A percentile compares a stretch with the other conserved stretches of the same genome.
Conservation (phyloP, 805 yeast genomes). For the Ogataea paradorogensis region DNA sequence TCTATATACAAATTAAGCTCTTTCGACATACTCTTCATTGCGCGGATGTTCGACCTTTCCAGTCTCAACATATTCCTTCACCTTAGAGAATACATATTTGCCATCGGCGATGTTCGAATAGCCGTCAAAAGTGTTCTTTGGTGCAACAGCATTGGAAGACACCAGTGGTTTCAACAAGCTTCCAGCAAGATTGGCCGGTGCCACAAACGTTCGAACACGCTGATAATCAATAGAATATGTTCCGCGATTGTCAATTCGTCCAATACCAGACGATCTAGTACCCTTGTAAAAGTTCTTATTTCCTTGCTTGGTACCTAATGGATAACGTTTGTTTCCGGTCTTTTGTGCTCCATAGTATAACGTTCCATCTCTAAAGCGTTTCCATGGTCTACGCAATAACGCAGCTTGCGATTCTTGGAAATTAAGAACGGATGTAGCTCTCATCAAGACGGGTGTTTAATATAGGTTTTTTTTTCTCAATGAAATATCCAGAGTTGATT, state of each 20-base stretch:
- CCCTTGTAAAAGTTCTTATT: slow-evolving; percentile 94
- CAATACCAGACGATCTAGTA: slow-evolving; percentile 92
- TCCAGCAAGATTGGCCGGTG: slow-evolving; percentile 48
- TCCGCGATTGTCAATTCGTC: slow-evolving; percentile 72
- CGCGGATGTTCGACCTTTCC: slow-evolving; percentile 51
- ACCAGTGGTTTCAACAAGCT: slow-evolving; percentile 67
- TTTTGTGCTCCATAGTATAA: slow-evolving; percentile 78
- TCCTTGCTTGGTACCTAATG: slow-evolving; percentile 90
- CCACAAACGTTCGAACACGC: slow-evolving; percentile 87
- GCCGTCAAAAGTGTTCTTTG: slow-evolving; percentile 67
- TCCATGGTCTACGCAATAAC: slow-evolving; percentile 82
- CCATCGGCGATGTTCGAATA: slow-evolving; percentile 69
- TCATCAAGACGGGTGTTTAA: slow-evolving; percentile 38
- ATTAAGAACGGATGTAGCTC: slow-evolving; percentile 41
- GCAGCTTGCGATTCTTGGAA: slow-evolving; percentile 46
- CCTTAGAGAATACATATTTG: slow-evolving; percentile 64
- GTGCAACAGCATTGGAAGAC: slow-evolving; percentile 66
- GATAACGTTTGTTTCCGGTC: slow-evolving; percentile 76
- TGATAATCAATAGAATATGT: slow-evolving; percentile 75
- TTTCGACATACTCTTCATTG: slow-evolving; percentile 36
- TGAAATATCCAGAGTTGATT: neutral
- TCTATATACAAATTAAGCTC: slow-evolving; percentile 27
- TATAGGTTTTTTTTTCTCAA: neutral
- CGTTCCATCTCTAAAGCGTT: slow-evolving; percentile 76
- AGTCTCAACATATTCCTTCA: slow-evolving; percentile 69